Evolutionary conservation across 2,329 filamentous ascomycete species (phyloP).

Genomic region (Coniella vitis): DNA sequence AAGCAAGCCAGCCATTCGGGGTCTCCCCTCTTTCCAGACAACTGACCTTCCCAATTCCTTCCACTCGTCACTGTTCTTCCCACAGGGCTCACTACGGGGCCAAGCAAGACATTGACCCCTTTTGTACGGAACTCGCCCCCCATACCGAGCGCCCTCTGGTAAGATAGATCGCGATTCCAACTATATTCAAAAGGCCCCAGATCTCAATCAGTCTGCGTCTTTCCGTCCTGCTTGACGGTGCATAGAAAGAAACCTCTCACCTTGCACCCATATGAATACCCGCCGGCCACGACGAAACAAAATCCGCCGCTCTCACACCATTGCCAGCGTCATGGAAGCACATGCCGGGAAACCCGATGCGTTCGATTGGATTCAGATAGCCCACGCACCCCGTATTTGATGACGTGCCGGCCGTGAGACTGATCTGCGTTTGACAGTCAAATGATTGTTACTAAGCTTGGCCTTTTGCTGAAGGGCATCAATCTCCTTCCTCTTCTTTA

Average conservation of each 20-base stretch:
- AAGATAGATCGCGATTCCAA: conserved; percentile 69
- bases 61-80: conserved; percentile 56
- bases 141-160: conserved; percentile 64
- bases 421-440: conserved; percentile 41
- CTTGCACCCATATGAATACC: conserved; percentile 35
- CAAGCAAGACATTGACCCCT: conserved; percentile 71
- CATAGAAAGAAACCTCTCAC: conserved; percentile 17
- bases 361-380: conserved; percentile 31
- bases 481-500: neutral
- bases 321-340: conserved; percentile 39
- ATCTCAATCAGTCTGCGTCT: neutral
- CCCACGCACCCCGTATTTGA: conserved; percentile 44
- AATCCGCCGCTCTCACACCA: conserved; percentile 35
- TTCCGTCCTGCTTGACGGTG: neutral
- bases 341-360: conserved; percentile 37
- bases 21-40: neutral
- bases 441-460: neutral
- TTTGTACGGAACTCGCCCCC: conserved; percentile 69
- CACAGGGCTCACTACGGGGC: conserved; percentile 64
- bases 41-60: conserved; percentile 49
- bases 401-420: conserved; percentile 64
- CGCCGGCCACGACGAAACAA: conserved; percentile 35
- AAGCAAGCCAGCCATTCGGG: too few relatives aligned
- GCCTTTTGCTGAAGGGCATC: neutral
- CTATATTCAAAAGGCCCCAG: conserved; percentile 18